Evolutionary conservation across 1,284 basidiomycete genomes (phyloP).

Genomic region (Laetiporus sulphureus): DNA sequence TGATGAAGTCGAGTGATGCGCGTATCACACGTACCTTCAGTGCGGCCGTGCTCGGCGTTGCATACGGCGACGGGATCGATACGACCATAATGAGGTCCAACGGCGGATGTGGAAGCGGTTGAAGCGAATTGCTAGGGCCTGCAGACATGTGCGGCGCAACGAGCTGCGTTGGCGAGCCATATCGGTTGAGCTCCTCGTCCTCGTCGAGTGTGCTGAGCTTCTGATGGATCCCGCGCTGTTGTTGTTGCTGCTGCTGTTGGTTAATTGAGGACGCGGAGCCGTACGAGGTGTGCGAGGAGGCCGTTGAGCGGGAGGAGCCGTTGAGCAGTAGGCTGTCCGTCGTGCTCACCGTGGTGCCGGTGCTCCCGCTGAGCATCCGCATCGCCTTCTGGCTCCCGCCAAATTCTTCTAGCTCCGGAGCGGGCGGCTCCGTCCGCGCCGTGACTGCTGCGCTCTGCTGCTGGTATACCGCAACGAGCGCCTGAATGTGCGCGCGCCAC

Average conservation of each 20-base stretch:
- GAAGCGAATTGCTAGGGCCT: slow-evolving; percentile 70
- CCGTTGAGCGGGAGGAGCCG: slow-evolving; percentile 56
- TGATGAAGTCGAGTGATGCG: slow-evolving; percentile 77
- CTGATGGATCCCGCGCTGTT: slow-evolving; percentile 23
- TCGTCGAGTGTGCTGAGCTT: slow-evolving; percentile 64
- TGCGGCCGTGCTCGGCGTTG: slow-evolving; percentile 70
- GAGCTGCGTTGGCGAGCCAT: slow-evolving; percentile 46
- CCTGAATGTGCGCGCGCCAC: slow-evolving; percentile 79
- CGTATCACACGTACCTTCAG: slow-evolving; percentile 85
- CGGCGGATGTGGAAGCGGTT: slow-evolving; percentile 78
- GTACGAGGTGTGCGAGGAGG: slow-evolving; percentile 66
- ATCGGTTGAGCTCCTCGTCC: slow-evolving; percentile 56
- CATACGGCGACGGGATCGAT: slow-evolving; percentile 71
- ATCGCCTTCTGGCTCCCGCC: slow-evolving; percentile 68
- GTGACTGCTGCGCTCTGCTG: slow-evolving; percentile 33
- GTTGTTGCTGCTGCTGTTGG: slow-evolving; percentile 9
- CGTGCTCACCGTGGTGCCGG: slow-evolving; percentile 57
- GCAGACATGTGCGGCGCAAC: slow-evolving; percentile 73
- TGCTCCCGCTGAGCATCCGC: slow-evolving; percentile 71
- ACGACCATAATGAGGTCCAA: slow-evolving; percentile 91
- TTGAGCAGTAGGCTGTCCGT: slow-evolving; percentile 62
- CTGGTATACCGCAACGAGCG: slow-evolving; percentile 65
- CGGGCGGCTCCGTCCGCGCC: slow-evolving; percentile 28
- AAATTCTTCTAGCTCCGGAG: slow-evolving; percentile 70
- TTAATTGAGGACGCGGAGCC: slow-evolving; percentile 30